Conservation (phyloP, 306 rosid species). For the Crotalaria pallida region DNA sequence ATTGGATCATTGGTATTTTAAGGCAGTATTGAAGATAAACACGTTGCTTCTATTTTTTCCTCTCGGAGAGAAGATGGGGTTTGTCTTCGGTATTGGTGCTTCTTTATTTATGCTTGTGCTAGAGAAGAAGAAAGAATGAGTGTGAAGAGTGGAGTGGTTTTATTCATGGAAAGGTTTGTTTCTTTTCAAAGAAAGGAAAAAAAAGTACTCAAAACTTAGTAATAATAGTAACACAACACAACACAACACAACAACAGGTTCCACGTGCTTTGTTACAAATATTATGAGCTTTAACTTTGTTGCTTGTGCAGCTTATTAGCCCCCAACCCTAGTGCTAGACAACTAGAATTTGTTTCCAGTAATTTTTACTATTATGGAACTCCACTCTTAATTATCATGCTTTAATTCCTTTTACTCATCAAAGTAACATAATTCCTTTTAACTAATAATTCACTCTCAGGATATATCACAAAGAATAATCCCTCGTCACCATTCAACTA, state of each 20-base stretch:
- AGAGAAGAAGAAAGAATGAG: constrained; percentile 4
- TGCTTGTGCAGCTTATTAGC: constrained; percentile 27
- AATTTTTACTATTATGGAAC: too few species aligned
- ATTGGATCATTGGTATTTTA: too few species aligned
- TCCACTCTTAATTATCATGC: too few species aligned
- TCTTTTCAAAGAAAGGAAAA: constrained; percentile 40
- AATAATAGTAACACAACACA: not conserved
- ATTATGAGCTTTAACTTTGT: constrained; percentile 22
- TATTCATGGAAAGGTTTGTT: constrained; percentile 76
- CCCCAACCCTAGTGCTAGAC: constrained; percentile 43
- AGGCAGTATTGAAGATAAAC: too few species aligned
- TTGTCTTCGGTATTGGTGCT: constrained; percentile 16
- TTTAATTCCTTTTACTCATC: too few species aligned
- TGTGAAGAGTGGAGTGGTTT: constrained; percentile 24
- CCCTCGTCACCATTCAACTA: too few species aligned
- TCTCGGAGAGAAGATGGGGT: constrained; percentile 12
- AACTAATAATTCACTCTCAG: too few species aligned
- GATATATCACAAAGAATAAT: too few species aligned
- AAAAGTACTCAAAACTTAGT: constrained; percentile 40
- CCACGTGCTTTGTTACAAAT: constrained; percentile 71
- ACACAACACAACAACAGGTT: constrained; percentile 23
- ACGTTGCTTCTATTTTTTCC: too few species aligned
- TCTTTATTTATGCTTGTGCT: constrained; percentile 15
- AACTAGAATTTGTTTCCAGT: too few species aligned
- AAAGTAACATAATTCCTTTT: too few species aligned